phyloP scores from a whole-genome alignment of 345 rosid species.

The Hypericum androsaemum region DNA sequence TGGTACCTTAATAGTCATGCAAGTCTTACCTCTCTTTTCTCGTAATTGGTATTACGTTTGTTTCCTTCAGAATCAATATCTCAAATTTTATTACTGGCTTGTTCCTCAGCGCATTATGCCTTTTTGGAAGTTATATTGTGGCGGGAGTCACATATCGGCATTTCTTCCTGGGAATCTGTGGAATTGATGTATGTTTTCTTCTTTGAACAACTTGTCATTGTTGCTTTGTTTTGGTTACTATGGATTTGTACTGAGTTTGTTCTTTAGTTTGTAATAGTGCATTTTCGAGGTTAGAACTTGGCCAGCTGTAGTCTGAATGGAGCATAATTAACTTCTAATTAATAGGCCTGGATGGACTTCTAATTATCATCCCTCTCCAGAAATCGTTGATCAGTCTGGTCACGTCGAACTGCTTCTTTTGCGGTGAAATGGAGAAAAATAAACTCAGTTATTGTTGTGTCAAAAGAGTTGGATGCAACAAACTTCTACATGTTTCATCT shows the following conservation, averaged over 20 bases:
- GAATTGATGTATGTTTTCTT: slow-evolving; percentile 50
- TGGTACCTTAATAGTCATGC: slow-evolving; percentile 51
- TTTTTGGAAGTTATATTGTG: slow-evolving; percentile 72
- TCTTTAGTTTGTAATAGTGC: slow-evolving; percentile 1
- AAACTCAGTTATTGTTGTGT: no score
- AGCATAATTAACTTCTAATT: no score
- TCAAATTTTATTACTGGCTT: slow-evolving; percentile 1
- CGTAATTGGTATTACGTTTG: background rate
- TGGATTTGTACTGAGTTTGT: background rate
- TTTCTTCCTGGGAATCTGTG: slow-evolving; percentile 57
- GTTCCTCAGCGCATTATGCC: slow-evolving; percentile 46
- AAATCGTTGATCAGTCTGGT: no score
- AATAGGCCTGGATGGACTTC: no score
- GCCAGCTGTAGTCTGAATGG: no score
- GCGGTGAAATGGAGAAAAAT: no score
- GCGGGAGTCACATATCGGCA: slow-evolving; percentile 65
- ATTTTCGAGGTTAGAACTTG: no score
- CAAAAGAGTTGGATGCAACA: no score
- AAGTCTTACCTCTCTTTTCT: slow-evolving; percentile 15
- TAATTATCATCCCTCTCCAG: no score
- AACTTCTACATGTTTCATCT: no score
- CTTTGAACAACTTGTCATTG: background rate
- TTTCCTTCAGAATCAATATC: background rate
- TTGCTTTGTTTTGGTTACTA: background rate
- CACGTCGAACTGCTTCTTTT: no score